A percentile compares a stretch with the other conserved stretches of the same genome.
Evolutionary conservation across 2,329 filamentous ascomycete species (phyloP).

Genomic region (Clarireedia homoeocarpa): DNA sequence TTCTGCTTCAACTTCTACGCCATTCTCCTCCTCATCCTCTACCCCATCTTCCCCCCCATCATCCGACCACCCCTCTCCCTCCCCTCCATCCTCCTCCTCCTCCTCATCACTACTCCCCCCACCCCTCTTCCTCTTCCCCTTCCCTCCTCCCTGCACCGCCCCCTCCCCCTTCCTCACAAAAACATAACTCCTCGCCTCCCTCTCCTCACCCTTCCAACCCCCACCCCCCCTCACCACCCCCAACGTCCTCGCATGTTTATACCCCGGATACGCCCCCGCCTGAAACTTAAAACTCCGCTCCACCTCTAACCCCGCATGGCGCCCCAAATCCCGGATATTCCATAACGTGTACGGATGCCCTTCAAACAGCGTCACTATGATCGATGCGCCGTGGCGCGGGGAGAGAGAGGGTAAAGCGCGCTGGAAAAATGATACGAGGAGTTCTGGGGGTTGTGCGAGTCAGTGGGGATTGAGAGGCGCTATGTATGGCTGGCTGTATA

Average conservation of each 20-base stretch:
- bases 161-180: slow-evolving; percentile 53
- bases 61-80: slow-evolving; percentile 25
- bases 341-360: slow-evolving; percentile 91
- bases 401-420: slow-evolving; percentile 45
- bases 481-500: not conserved
- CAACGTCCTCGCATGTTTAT: slow-evolving; percentile 64
- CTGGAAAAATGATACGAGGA: slow-evolving; percentile 62
- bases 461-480: not conserved
- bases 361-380: slow-evolving; percentile 86
- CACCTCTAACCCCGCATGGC: slow-evolving; percentile 66
- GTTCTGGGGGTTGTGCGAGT: slow-evolving; percentile 34
- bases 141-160: slow-evolving; percentile 20
- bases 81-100: slow-evolving; percentile 18
- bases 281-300: slow-evolving; percentile 64
- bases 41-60: slow-evolving; percentile 28
- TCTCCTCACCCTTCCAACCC: slow-evolving; percentile 44
- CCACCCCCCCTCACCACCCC: slow-evolving; percentile 49
- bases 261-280: slow-evolving; percentile 60
- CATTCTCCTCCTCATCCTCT: slow-evolving; percentile 24
- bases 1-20: slow-evolving; percentile 17
- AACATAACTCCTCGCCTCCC: slow-evolving; percentile 50
- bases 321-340: slow-evolving; percentile 83
- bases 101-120: slow-evolving; percentile 24
- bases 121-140: slow-evolving; percentile 18
- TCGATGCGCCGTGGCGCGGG: slow-evolving; percentile 40